Evolutionary conservation across 2,329 filamentous ascomycete genomes (phyloP).

Genomic region (Arthrocladium fulminans): DNA sequence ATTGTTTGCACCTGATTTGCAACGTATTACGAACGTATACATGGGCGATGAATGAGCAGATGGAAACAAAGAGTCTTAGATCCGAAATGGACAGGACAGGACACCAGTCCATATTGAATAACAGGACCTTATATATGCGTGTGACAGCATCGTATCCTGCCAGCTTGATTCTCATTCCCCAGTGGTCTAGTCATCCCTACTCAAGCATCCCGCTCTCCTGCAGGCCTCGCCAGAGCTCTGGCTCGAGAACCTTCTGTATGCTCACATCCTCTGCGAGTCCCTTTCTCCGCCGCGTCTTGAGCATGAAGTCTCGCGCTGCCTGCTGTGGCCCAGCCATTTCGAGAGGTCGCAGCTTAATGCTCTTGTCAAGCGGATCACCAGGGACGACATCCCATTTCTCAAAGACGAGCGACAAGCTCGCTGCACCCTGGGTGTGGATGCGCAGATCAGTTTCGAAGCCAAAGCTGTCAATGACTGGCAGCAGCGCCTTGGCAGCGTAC

Average conservation of each 20-base stretch:
- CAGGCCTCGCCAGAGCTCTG: constrained; percentile 79
- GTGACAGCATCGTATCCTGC: too few species aligned
- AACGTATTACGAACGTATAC: too few species aligned
- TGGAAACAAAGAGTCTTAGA: too few species aligned
- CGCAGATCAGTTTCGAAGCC: constrained; percentile 95
- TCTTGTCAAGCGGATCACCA: constrained; percentile 85
- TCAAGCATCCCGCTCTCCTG: constrained; percentile 84
- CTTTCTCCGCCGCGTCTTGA: constrained; percentile 90
- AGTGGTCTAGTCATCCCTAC: too few species aligned
- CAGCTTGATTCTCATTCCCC: too few species aligned
- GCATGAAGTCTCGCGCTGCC: constrained; percentile 87
- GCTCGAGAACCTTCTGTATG: constrained; percentile 92
- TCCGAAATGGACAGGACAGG: too few species aligned
- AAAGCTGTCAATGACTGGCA: constrained; percentile 95
- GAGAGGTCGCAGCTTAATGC: constrained; percentile 70
- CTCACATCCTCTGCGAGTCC: constrained; percentile 91
- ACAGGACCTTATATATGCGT: too few species aligned
- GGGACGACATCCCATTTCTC: constrained; percentile 95
- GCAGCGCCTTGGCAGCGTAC: constrained; percentile 80
- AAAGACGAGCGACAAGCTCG: constrained; percentile 84
- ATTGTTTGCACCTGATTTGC: too few species aligned
- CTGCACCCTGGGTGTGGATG: constrained; percentile 90
- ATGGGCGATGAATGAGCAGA: too few species aligned
- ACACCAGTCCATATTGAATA: too few species aligned
- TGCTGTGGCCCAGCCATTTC: constrained; percentile 83